phyloP scores from a whole-genome alignment of 2,329 filamentous ascomycete species.

The Microsporum ferrugineum region DNA sequence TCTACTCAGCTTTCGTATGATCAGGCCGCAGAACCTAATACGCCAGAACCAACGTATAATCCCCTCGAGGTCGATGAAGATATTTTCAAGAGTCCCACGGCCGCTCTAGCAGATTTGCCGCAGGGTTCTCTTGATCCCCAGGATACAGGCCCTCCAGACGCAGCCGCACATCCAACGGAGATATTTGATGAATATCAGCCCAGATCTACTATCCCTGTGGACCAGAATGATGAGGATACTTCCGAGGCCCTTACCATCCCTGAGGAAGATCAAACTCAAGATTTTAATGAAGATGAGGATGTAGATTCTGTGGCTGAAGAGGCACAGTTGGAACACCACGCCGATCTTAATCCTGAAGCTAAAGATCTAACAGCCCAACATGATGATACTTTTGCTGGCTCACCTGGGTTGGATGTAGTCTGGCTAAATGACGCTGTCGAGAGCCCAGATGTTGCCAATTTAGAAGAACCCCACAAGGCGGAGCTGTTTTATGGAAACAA shows the following conservation, averaged over 20 bases:
- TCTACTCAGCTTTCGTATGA: neutral
- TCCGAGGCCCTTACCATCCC: neutral
- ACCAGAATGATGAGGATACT: neutral
- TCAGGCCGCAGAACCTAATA: conserved; percentile 5
- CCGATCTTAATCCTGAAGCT: neutral
- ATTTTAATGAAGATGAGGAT: neutral
- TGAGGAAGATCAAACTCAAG: neutral
- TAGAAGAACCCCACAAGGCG: conserved; percentile 7
- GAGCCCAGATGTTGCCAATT: neutral
- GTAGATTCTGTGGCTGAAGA: neutral
- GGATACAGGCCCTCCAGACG: neutral
- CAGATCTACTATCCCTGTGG: neutral
- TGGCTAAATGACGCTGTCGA: conserved; percentile 1
- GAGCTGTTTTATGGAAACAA: conserved; percentile 11
- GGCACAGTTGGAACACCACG: neutral
- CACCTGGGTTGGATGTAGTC: neutral
- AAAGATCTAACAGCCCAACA: neutral
- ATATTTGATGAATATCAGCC: neutral
- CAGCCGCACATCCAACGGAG: neutral
- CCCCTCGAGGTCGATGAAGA: conserved; percentile 26
- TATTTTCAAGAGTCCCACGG: conserved; percentile 20
- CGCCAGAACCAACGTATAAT: conserved; percentile 20
- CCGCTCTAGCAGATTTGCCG: conserved; percentile 11
- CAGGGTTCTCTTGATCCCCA: neutral
- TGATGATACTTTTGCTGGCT: neutral